Base-by-base conservation (phyloP, 805 yeast genomes). In the Yarrowia sp. region DNA sequence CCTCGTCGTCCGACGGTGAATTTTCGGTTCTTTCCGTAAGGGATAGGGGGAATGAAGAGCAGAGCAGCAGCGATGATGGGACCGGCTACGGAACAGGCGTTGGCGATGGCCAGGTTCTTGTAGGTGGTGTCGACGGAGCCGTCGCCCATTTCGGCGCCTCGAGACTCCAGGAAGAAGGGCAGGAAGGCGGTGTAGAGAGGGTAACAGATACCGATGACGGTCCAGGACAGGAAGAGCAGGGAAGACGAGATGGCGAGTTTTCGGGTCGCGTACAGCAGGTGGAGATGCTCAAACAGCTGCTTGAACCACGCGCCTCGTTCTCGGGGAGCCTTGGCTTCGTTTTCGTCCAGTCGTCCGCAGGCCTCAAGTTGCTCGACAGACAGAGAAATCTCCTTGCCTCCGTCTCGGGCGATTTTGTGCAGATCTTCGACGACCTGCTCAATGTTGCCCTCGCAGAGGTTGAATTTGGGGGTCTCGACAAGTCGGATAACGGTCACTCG, bases 381-480 rank as follows among this genome's bases (percentile, higher is more conserved):
- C 43, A 87, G 70, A 1, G 82, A 75, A 66, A 78, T 76, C 6
- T 70, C 70, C 67, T 80, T 78, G 24, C 79, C 78, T 71, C 85
- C 81, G 68, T 82, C 80, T n/a, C 70, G 73, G 1, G 90, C 88
- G 49, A 86, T 78, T 47, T 76, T 78, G 70, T 84, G 76, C n/a
- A 85, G 70, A 1, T 80, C 78, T 24, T 76, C 78, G 15, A 82
- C 76, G 1, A 87, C 87, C 69, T 78, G 81, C 24, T 75, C 84
- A 71, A 86, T 86, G 66, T 82, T 76, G 2, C 87, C 87, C 65
- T 81, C 78, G 7, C 87, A 81, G 58, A 86, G 75, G 70, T 83
- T 80, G 72, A 82, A 86, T 69, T 82, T 83, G 40, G 90, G 89
- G 44, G 87, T 83, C 73, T 86, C 89, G 66, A 79, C 81, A 64